Conservation (phyloP, 2,329 filamentous ascomycete genomes). For the Daldinia eschscholtzii region DNA sequence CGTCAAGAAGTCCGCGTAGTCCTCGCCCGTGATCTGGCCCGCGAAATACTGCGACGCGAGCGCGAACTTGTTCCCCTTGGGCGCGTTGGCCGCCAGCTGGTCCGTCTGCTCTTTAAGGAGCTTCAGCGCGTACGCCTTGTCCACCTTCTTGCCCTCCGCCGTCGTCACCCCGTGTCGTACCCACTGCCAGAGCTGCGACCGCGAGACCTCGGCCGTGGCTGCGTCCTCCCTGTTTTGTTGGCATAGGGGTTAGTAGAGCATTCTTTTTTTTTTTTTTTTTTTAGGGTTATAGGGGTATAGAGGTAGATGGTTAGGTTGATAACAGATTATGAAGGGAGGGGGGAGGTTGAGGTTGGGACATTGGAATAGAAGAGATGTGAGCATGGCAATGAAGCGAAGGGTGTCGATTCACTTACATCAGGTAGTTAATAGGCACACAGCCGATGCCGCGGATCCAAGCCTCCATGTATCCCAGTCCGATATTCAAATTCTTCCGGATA, state of each 20-base stretch:
- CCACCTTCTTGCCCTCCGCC: slow-evolving; percentile 89
- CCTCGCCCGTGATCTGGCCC: slow-evolving; percentile 93
- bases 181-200: slow-evolving; percentile 98
- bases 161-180: slow-evolving; percentile 79
- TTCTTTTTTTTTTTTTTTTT: too few species aligned
- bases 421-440: slow-evolving; percentile 96
- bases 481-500: slow-evolving; percentile 97
- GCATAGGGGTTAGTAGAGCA: not conserved
- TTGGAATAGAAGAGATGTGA: not conserved
- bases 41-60: slow-evolving; percentile 94
- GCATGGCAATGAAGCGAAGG: not conserved
- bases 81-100: slow-evolving; percentile 77
- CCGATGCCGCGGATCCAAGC: slow-evolving; percentile 95
- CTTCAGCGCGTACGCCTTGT: slow-evolving; percentile 90
- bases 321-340: not conserved
- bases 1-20: slow-evolving; percentile 97
- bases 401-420: slow-evolving; percentile 73
- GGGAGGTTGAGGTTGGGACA: not conserved
- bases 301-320: not conserved
- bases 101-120: slow-evolving; percentile 89
- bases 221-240: slow-evolving; percentile 78
- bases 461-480: slow-evolving; percentile 98
- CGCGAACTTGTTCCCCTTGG: slow-evolving; percentile 91
- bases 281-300: not conserved
- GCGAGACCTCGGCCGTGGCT: slow-evolving; percentile 94